Evolutionary conservation across 1,284 basidiomycete species (phyloP), one percentile per base, ranked within the genome.

Genomic region (Ganoderma lucidum): DNA sequence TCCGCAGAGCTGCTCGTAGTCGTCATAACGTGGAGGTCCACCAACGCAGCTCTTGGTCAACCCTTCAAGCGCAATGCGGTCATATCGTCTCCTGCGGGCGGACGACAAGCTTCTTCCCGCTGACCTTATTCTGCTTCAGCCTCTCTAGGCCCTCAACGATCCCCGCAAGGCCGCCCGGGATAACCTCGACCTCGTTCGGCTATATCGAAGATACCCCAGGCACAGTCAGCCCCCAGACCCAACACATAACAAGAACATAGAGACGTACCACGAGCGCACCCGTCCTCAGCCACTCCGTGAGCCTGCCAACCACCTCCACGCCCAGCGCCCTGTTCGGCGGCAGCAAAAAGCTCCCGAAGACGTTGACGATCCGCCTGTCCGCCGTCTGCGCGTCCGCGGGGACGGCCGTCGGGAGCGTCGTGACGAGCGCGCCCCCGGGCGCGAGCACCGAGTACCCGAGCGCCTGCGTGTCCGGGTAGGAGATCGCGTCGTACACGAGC

Each of bases 401-500:
- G 6, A 48, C 45, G 8, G 45, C 19, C n/a, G n/a, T 17, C 19
- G 45, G 45, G 2, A 70, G 63, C 4, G 75, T 69, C 15, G 75
- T 28, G n/a, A 74, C 35, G 37, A 77, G 62, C 19, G 51, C 66
- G 6, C 80, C 80, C 15, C 74, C 71, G 0, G 74, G 70, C 6
- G 75, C 75, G 32, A 80, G 73, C 12, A 79, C 45, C 12, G 74
- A 75, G 67, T 75, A 77, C n/a, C 69, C 78, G 28, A 70, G 63
- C 0, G 64, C 64, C 67, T 74, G 65, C 58, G 72, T 72, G 45
- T 72, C 63, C 12, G 55, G 32, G 23, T 60, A 37, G 6, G 78
- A 72, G 42, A 80, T 74, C 2, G 78, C 76, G 70, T 81, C 80
- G 64, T 74, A 81, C 14, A 76, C 74, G 60, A 75, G 17, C 8